Conservation (phyloP, 1,284 basidiomycete genomes). For the Pyrrhoderma lamaoense region DNA sequence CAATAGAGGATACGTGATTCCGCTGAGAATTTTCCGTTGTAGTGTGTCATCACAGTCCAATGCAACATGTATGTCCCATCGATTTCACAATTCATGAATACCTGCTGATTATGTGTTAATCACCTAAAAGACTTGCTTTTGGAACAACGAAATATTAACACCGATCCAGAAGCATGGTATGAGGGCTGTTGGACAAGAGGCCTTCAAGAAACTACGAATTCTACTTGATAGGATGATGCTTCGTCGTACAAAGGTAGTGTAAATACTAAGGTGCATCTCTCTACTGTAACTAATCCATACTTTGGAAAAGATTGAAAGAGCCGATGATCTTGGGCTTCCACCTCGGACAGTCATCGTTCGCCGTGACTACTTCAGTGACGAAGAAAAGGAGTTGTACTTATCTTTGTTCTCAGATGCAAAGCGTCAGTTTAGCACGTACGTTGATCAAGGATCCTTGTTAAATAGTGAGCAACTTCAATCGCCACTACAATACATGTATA, state of each 20-base stretch:
- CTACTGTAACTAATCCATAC: no score
- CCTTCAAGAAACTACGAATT: constrained; percentile 88
- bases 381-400: constrained; percentile 94
- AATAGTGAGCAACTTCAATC: constrained; percentile 64
- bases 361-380: constrained; percentile 90
- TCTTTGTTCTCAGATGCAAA: constrained; percentile 92
- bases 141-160: constrained; percentile 91
- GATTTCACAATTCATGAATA: neutral
- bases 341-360: constrained; percentile 89
- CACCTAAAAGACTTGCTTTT: constrained; percentile 61
- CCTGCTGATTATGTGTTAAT: neutral
- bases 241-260: constrained; percentile 65
- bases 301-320: constrained; percentile 92
- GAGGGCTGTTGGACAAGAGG: constrained; percentile 64
- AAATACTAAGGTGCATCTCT: neutral
- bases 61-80: constrained; percentile 72
- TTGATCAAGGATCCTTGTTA: constrained; percentile 84
- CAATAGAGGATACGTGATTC: neutral
- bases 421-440: constrained; percentile 86
- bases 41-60: constrained; percentile 91
- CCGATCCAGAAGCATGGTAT: constrained; percentile 86
- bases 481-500: constrained; percentile 4
- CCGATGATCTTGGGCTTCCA: constrained; percentile 96
- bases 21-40: constrained; percentile 1
- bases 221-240: constrained; percentile 96